Base-by-base conservation (phyloP, 202 grass and related monocot genomes). In the Alloteropsis angusta region DNA sequence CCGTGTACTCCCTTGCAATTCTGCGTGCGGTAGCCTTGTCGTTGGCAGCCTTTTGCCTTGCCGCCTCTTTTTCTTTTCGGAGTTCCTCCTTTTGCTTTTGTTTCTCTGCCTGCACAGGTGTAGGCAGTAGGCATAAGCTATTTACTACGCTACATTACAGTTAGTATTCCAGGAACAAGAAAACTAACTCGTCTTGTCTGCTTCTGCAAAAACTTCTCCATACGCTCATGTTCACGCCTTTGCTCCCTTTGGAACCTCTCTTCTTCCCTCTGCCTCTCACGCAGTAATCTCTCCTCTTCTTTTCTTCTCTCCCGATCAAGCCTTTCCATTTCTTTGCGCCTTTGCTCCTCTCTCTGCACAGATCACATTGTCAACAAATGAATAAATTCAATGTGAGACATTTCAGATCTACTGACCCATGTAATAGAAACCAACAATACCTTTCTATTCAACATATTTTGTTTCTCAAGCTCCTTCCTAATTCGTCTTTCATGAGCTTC, bases 381-480 rank as follows among this genome's bases (percentile, higher is more conserved):
- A n/a, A n/a, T n/a, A n/a, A n/a, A n/a, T 78, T n/a, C 71, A 16
- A 8, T 23, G n/a, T 52, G 81, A 85, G 19, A 65, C 9, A 69
- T 42, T 50, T 60, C 16, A 37, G 14, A 74, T 64, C 32, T 73
- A 56, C 18, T 66, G 21, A 80, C 56, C 37, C 37, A 18, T 19
- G 2, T 39, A 81, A 81, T 15, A 72, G n/a, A 72, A 74, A 22
- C 42, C 81, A 67, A 25, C 17, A 25, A 68, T 77, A 95, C 96
- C 96, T 95, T 99, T 93, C 79, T 86, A 77, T 83, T 95, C 75
- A 95, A 74, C 11, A 91, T 86, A 65, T 95, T 92, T 78, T 99
- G 96, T 83, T 95, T 99, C 82, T 99, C 96, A 79, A 95, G 80
- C 76, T 99, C 96, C 86, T 92, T 99, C 75, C 90, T 95, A 61